Conservation (phyloP, 2,329 filamentous ascomycete genomes). For the Paraphaeosphaeria sporulosa region DNA sequence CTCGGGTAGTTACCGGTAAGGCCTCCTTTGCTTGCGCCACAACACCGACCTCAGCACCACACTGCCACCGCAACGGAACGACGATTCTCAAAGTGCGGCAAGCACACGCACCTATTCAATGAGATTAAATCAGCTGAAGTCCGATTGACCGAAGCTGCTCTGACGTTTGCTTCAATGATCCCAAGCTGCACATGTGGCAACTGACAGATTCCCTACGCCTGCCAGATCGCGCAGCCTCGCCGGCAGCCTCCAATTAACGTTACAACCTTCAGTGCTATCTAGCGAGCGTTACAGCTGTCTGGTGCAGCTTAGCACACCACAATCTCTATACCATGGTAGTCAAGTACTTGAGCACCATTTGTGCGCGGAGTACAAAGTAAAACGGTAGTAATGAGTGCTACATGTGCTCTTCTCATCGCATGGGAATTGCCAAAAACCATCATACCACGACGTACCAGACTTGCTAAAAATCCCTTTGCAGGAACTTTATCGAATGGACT, state of each 20-base stretch:
- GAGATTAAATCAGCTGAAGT: not conserved
- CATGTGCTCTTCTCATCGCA: not conserved
- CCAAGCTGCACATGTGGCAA: too few relatives aligned
- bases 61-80: not conserved
- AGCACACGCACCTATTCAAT: not conserved
- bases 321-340: not conserved
- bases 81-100: not conserved
- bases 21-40: not conserved
- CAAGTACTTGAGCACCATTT: not conserved
- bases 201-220: too few relatives aligned
- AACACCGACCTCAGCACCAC: not conserved
- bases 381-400: not conserved
- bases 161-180: not conserved
- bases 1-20: not conserved
- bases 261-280: not conserved
- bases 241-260: not conserved
- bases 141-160: not conserved
- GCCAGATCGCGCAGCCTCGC: not conserved
- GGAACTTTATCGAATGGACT: not conserved
- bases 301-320: not conserved
- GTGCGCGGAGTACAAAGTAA: not conserved
- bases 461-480: not conserved
- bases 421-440: not conserved
- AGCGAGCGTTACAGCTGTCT: too few relatives aligned
- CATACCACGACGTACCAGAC: not conserved